Percentiles rank a stretch among this genome's conserved stretches.
These are phyloP conservation scores for Vitellaria paradoxa DNA, from an alignment of 179 eudicot species.

Conservation along the genomic window DNA sequence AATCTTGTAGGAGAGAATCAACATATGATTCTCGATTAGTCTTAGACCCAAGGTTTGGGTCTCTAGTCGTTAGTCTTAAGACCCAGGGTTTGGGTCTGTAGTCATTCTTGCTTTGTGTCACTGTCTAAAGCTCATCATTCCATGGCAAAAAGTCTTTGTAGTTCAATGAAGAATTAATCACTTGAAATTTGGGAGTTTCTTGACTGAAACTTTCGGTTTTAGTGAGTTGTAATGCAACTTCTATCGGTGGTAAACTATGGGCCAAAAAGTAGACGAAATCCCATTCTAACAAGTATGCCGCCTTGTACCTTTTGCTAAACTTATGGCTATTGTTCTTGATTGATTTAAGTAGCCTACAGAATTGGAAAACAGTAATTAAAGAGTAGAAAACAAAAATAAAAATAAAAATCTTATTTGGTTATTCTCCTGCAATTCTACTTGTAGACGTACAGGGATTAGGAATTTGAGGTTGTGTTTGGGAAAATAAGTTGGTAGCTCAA, in stretches of 20 bases:
- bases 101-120: background rate
- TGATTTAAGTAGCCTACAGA: background rate
- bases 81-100: slow-evolving; percentile 6
- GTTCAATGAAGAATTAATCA: background rate
- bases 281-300: background rate
- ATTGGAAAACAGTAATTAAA: background rate
- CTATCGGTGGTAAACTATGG: background rate
- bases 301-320: background rate
- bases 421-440: no score
- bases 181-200: background rate
- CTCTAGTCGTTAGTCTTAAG: background rate
- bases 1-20: slow-evolving; percentile 18
- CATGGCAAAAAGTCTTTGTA: background rate
- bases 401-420: no score
- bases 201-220: background rate
- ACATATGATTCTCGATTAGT: slow-evolving; percentile 23
- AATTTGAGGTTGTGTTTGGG: no score
- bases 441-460: no score
- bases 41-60: slow-evolving; percentile 3
- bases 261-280: background rate
- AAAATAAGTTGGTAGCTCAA: no score
- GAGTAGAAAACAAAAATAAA: no score
- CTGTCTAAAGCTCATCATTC: background rate
- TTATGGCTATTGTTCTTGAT: background rate
- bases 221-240: background rate